These are phyloP conservation scores for Pseudogymnoascus sp. DNA, from an alignment of 2,329 filamentous ascomycete genomes.

Conservation along the genomic window DNA sequence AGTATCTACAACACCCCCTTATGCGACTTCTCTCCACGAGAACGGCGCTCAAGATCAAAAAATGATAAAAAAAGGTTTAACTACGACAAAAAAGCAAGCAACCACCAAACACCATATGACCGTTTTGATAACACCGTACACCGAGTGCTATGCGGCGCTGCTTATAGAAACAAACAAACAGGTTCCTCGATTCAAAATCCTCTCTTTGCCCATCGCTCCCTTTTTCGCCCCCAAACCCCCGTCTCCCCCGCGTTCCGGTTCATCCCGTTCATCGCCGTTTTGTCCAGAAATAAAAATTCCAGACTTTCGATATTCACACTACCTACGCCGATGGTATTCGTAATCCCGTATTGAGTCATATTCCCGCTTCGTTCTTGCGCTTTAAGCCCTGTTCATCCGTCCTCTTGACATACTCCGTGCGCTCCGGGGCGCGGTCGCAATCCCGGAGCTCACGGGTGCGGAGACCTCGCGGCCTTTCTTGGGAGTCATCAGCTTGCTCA, in stretches of 20 bases:
- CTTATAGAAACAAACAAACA: neutral
- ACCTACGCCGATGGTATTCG: neutral
- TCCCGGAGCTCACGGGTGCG: neutral
- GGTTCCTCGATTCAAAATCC: neutral
- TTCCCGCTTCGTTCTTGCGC: neutral
- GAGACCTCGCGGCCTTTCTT: slow-evolving; percentile 30
- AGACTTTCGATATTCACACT: neutral
- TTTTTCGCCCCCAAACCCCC: neutral
- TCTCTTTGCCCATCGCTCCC: neutral
- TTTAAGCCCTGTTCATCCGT: neutral
- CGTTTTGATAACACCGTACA: slow-evolving; percentile 2
- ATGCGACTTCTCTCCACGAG: neutral
- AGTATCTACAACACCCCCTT: neutral
- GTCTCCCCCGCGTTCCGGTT: neutral
- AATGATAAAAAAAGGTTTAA: neutral
- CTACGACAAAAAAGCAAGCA: neutral
- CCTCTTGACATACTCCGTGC: neutral
- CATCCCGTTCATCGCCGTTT: neutral
- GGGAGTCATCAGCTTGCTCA: slow-evolving; percentile 53
- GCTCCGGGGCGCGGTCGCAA: neutral
- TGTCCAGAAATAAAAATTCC: neutral
- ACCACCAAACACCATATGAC: slow-evolving; percentile 1
- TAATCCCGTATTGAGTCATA: neutral
- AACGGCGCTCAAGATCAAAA: neutral
- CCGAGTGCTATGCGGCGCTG: slow-evolving; percentile 1